Evolutionary conservation across 2,329 filamentous ascomycete species (phyloP).

Genomic region (Pyrenochaeta sp.): DNA sequence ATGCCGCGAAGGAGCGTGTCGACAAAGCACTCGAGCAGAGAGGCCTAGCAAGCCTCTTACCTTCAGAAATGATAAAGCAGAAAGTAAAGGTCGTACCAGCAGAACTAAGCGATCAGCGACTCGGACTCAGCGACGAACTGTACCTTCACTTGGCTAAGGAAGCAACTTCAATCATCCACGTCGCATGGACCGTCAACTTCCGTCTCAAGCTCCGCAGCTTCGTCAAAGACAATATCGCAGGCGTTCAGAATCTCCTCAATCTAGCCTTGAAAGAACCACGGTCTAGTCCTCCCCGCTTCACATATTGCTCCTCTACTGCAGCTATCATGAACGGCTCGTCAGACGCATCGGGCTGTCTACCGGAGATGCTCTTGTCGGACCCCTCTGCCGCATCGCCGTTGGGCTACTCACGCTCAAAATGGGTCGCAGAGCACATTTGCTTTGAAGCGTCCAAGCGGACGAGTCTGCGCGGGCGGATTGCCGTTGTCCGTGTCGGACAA

Average conservation of each 20-base stretch:
- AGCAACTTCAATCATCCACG: slow-evolving; percentile 65
- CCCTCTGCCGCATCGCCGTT: slow-evolving; percentile 57
- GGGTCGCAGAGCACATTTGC: slow-evolving; percentile 67
- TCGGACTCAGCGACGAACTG: slow-evolving; percentile 57
- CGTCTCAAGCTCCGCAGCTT: slow-evolving; percentile 65
- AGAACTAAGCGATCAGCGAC: slow-evolving; percentile 55
- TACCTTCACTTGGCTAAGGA: slow-evolving; percentile 55
- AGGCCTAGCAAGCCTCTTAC: slow-evolving; percentile 36
- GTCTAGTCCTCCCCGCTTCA: slow-evolving; percentile 47
- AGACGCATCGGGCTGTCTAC: slow-evolving; percentile 35
- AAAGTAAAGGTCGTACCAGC: slow-evolving; percentile 60
- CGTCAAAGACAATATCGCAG: slow-evolving; percentile 61
- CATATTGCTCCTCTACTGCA: slow-evolving; percentile 64
- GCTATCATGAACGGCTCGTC: slow-evolving; percentile 47
- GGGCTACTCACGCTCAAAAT: slow-evolving; percentile 64
- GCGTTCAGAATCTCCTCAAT: slow-evolving; percentile 59
- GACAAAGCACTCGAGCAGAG: slow-evolving; percentile 39
- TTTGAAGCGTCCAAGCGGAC: slow-evolving; percentile 45
- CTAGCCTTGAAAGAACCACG: slow-evolving; percentile 51
- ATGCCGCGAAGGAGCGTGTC: slow-evolving; percentile 43
- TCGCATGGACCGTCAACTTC: slow-evolving; percentile 74
- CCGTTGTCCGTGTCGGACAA: slow-evolving; percentile 52
- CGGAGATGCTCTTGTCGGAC: slow-evolving; percentile 53
- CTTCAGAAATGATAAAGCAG: slow-evolving; percentile 18
- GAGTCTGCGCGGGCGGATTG: slow-evolving; percentile 37